Conservation (phyloP, 345 rosid species). For the Dipteronia sinensis region DNA sequence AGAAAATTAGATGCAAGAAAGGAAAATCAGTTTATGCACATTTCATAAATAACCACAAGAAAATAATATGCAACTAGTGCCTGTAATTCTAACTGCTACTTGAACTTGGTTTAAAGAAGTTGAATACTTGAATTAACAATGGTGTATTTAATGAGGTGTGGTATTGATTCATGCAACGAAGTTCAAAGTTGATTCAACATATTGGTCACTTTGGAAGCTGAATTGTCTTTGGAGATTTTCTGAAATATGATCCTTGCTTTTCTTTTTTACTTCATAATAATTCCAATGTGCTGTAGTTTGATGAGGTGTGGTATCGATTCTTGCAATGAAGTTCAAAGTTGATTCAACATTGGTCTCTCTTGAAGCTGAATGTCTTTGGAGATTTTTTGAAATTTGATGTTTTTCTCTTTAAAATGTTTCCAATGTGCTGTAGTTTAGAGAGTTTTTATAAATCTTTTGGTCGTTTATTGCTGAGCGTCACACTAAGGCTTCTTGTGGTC, state of each 20-base stretch:
- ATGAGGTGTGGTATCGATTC: too few relatives aligned
- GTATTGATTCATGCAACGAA: not conserved
- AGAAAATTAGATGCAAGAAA: slow-evolving; percentile 6
- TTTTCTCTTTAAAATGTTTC: slow-evolving; percentile 7
- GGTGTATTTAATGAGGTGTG: not conserved
- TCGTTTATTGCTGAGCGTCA: slow-evolving; percentile 12
- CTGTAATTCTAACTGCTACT: not conserved
- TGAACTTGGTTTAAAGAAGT: not conserved
- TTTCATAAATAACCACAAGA: not conserved
- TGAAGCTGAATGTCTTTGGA: not conserved
- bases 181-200: not conserved
- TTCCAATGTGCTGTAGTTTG: slow-evolving; percentile 3
- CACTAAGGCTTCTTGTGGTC: slow-evolving; percentile 7
- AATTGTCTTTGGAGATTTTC: slow-evolving; percentile 7
- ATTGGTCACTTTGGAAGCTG: not conserved
- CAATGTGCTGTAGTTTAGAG: slow-evolving; percentile 1
- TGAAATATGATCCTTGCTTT: not conserved
- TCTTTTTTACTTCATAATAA: not conserved
- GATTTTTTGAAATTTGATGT: not conserved
- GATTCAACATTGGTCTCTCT: too few relatives aligned
- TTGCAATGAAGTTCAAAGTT: too few relatives aligned
- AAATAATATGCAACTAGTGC: not conserved
- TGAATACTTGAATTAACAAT: not conserved
- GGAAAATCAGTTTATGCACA: not conserved
- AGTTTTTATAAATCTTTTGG: not conserved